phyloP scores from a whole-genome alignment of 495 filamentous ascomycete genomes.

The Pseudoneurospora amorphoporcata region DNA sequence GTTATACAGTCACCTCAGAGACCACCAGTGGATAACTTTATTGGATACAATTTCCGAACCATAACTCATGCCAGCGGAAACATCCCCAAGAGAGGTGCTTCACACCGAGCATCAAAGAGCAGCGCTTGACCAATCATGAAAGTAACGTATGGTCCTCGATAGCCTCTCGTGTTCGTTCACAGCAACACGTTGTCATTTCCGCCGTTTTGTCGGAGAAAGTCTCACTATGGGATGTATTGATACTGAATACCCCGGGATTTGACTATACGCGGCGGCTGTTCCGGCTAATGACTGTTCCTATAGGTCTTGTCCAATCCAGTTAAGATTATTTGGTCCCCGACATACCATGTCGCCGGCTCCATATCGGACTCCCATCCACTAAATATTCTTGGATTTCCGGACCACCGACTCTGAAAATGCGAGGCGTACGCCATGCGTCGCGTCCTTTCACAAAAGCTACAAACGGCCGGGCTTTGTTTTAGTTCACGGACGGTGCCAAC shows the following conservation, averaged over 20 bases:
- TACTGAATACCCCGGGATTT: not conserved
- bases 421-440: conserved; percentile 9
- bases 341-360: not conserved
- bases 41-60: not conserved
- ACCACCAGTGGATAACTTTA: not conserved
- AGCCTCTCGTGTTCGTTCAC: not conserved
- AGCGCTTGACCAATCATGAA: not conserved
- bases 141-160: not conserved
- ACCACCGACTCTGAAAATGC: not conserved
- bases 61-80: not conserved
- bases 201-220: not conserved
- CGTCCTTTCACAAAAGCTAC: not conserved
- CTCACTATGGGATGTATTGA: not conserved
- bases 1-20: not conserved
- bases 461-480: not conserved
- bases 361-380: not conserved
- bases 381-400: not conserved
- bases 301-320: not conserved
- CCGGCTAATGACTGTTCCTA: not conserved
- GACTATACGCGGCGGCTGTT: not conserved
- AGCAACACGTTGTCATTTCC: not conserved
- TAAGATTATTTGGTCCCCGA: not conserved
- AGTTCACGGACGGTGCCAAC: not conserved
- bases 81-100: not conserved
- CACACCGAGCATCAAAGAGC: not conserved